Evolutionary conservation across 331 rosid genomes (phyloP).

Genomic region (Phaseolus coccineus): DNA sequence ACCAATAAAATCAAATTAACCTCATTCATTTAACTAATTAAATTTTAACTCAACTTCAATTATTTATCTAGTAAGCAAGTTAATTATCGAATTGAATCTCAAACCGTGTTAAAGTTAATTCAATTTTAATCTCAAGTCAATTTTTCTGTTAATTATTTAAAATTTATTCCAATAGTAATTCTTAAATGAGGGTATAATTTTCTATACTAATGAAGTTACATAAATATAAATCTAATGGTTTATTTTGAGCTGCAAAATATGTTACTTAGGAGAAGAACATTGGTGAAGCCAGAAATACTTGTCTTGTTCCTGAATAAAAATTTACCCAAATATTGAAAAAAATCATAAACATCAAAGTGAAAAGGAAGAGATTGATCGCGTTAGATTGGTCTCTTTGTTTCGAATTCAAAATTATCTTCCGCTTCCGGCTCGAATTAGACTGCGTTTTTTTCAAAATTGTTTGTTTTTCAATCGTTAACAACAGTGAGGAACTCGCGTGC

Average conservation of each 20-base stretch:
- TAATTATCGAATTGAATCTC: too few relatives aligned
- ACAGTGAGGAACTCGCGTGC: slow-evolving; percentile 23
- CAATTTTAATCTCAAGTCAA: too few relatives aligned
- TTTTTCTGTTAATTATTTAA: too few relatives aligned
- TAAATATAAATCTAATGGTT: background rate
- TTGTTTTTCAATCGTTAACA: slow-evolving; percentile 19
- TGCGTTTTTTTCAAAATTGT: slow-evolving; percentile 32
- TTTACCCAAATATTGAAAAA: slow-evolving; percentile 26
- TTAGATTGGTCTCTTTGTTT: slow-evolving; percentile 27
- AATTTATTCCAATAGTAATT: too few relatives aligned
- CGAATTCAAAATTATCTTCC: slow-evolving; percentile 46
- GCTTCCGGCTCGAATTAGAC: slow-evolving; percentile 8
- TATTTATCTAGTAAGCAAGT: too few relatives aligned
- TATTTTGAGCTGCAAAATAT: background rate
- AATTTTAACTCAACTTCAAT: too few relatives aligned
- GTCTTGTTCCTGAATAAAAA: background rate
- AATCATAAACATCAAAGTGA: slow-evolving; percentile 25
- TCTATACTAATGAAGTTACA: background rate
- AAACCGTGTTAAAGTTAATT: too few relatives aligned
- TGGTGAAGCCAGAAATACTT: background rate
- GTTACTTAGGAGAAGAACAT: background rate
- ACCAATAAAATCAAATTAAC: too few relatives aligned
- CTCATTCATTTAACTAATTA: too few relatives aligned
- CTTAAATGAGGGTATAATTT: too few relatives aligned
- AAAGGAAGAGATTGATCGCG: slow-evolving; percentile 50